Percentiles rank a stretch among this genome's conserved stretches.
Conservation (phyloP, 148 eudicot genomes). For the Chenopodium album region DNA sequence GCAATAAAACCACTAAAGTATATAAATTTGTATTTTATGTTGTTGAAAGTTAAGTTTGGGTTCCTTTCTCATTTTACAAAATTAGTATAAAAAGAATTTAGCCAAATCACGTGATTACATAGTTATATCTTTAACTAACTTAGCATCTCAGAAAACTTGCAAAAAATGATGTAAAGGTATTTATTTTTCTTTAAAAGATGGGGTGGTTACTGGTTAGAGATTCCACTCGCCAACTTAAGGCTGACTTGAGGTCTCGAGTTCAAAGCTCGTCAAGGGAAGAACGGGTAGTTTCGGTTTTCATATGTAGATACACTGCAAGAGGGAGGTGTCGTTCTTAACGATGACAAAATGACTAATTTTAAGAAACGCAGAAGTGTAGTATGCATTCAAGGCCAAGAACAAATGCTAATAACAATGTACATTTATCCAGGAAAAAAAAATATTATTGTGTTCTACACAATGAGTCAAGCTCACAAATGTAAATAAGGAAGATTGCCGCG, state of each 20-base stretch:
- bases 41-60: constrained; percentile 1
- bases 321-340: not conserved
- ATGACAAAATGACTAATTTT: not conserved
- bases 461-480: not conserved
- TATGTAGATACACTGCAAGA: not conserved
- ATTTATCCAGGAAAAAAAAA: not conserved
- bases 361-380: not conserved
- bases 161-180: not conserved
- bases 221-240: not conserved
- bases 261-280: not conserved
- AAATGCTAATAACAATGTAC: not conserved
- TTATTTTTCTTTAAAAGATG: not conserved
- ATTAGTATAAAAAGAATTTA: not conserved
- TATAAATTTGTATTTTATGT: not conserved
- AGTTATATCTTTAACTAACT: not conserved
- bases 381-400: not conserved
- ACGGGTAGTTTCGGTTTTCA: too few species aligned
- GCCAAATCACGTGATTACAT: not conserved
- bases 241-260: not conserved
- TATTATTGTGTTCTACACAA: not conserved
- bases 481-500: not conserved
- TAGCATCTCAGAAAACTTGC: not conserved
- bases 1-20: not conserved
- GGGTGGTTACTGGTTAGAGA: not conserved
- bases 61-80: not conserved